Conservation (phyloP, 2,329 filamentous ascomycete species). For the Trichoderma afroharzianum region DNA sequence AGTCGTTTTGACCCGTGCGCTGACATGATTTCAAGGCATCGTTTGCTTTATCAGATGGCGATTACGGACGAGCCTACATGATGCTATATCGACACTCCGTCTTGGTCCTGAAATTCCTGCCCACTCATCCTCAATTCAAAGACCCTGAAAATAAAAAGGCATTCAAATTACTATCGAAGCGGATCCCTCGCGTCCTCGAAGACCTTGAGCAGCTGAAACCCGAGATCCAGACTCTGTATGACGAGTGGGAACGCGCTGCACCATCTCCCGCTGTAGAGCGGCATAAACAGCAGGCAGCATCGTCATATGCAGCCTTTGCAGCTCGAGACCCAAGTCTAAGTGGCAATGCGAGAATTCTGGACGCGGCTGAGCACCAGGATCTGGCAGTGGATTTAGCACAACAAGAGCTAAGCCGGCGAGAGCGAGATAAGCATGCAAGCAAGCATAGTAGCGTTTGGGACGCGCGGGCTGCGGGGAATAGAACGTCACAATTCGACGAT, state of each 20-base stretch:
- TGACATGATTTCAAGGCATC: constrained; percentile 56
- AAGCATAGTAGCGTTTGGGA: constrained; percentile 54
- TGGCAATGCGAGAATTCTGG: constrained; percentile 57
- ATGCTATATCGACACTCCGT: constrained; percentile 86
- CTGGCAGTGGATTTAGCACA: constrained; percentile 74
- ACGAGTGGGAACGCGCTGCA: constrained; percentile 60
- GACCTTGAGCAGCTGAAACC: constrained; percentile 78
- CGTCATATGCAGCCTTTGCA: constrained; percentile 44
- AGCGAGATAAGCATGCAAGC: constrained; percentile 56
- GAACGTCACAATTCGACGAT: constrained; percentile 31
- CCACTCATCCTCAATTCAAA: constrained; percentile 71
- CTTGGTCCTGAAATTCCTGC: constrained; percentile 74
- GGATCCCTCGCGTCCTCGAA: constrained; percentile 57
- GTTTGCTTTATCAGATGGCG: constrained; percentile 81
- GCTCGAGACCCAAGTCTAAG: constrained; percentile 59
- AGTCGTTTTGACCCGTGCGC: not conserved
- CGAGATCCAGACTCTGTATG: constrained; percentile 66
- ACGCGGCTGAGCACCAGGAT: constrained; percentile 68
- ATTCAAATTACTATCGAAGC: constrained; percentile 50
- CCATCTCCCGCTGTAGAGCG: not conserved
- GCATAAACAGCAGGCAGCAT: not conserved
- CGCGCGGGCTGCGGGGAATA: constrained; percentile 30
- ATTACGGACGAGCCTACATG: constrained; percentile 84
- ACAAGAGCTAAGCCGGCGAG: constrained; percentile 65
- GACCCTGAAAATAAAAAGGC: constrained; percentile 61